Evolutionary conservation across 2,329 filamentous ascomycete species (phyloP).

Genomic region (Hypoxylon sp.): DNA sequence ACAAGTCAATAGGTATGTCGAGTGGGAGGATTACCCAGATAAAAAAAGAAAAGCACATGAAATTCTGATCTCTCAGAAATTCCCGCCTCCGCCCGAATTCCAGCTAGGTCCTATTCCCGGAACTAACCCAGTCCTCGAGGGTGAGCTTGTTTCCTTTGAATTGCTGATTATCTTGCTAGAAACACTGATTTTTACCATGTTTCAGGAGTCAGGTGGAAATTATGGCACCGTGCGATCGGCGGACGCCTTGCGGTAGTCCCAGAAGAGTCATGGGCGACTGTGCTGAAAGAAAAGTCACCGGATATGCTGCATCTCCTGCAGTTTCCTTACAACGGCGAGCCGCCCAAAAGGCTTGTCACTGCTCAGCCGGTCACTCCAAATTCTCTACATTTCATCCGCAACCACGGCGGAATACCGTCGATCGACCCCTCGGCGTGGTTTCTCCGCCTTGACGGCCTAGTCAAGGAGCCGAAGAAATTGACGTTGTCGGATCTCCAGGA

Average conservation of each 20-base stretch:
- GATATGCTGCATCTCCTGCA: constrained; percentile 75
- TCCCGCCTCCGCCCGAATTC: constrained; percentile 68
- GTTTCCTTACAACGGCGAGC: constrained; percentile 76
- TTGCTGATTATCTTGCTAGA: no score
- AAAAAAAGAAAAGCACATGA: constrained; percentile 73
- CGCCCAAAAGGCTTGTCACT: constrained; percentile 70
- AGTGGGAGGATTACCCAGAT: constrained; percentile 79
- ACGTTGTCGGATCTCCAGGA: constrained; percentile 73
- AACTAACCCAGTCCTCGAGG: constrained; percentile 71
- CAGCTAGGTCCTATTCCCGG: constrained; percentile 68
- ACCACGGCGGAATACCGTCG: constrained; percentile 78
- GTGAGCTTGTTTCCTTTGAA: constrained; percentile 51
- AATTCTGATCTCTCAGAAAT: constrained; percentile 66
- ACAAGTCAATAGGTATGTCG: constrained; percentile 66
- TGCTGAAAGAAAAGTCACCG: constrained; percentile 69
- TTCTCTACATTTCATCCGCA: constrained; percentile 73
- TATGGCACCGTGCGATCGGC: constrained; percentile 70
- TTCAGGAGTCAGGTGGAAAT: constrained; percentile 64
- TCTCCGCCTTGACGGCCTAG: constrained; percentile 72
- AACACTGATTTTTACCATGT: neutral
- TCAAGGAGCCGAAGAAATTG: constrained; percentile 69
- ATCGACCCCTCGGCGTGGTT: constrained; percentile 71
- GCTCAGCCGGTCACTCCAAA: constrained; percentile 72
- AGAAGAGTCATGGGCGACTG: constrained; percentile 70
- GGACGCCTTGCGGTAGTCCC: constrained; percentile 63